Percentiles rank a stretch among this genome's conserved stretches.
These are phyloP conservation scores for Hypoxylon cercidicola DNA, from an alignment of 495 filamentous ascomycete genomes.

Conservation along the genomic window DNA sequence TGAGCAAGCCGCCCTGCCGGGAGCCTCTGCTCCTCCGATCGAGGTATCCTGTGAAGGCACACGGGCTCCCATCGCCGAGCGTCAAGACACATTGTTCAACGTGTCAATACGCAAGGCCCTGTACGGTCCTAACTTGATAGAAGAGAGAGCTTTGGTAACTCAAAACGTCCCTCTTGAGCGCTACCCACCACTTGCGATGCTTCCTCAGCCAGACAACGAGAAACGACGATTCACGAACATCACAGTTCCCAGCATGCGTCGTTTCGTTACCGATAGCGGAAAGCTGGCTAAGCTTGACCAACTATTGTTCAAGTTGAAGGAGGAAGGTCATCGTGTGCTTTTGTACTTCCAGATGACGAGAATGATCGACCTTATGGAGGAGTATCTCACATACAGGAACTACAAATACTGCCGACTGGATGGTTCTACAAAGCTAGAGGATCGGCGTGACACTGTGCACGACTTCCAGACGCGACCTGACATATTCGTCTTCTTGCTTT, in stretches of 20 bases:
- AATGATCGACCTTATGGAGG: slow-evolving; percentile 99
- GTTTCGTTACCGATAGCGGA: slow-evolving; percentile 97
- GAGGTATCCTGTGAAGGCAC: slow-evolving; percentile 75
- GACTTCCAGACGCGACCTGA: slow-evolving; percentile 94
- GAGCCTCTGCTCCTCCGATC: slow-evolving; percentile 88
- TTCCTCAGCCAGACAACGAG: slow-evolving; percentile 79
- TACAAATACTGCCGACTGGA: slow-evolving; percentile 98
- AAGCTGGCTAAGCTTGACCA: slow-evolving; percentile 94
- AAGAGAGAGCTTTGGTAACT: slow-evolving; percentile 79
- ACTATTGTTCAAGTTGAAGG: slow-evolving; percentile 87
- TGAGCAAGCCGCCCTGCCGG: slow-evolving; percentile 80
- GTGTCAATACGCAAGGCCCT: slow-evolving; percentile 75
- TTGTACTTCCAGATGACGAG: slow-evolving; percentile 99
- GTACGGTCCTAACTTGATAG: slow-evolving; percentile 69
- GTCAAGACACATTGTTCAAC: slow-evolving; percentile 82
- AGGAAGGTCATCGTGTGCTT: slow-evolving; percentile 91
- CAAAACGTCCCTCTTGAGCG: slow-evolving; percentile 70
- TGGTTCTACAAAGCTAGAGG: slow-evolving; percentile 97
- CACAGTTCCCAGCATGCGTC: slow-evolving; percentile 95
- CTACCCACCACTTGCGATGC: slow-evolving; percentile 70
- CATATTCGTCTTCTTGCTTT: slow-evolving; percentile 96
- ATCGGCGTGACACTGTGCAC: slow-evolving; percentile 93
- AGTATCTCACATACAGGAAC: slow-evolving; percentile 97
- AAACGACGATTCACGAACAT: slow-evolving; percentile 89
- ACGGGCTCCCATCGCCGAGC: slow-evolving; percentile 72